Evolutionary conservation across 257 asterid species (phyloP).

Genomic region (Nyctanthes arbortristis): DNA sequence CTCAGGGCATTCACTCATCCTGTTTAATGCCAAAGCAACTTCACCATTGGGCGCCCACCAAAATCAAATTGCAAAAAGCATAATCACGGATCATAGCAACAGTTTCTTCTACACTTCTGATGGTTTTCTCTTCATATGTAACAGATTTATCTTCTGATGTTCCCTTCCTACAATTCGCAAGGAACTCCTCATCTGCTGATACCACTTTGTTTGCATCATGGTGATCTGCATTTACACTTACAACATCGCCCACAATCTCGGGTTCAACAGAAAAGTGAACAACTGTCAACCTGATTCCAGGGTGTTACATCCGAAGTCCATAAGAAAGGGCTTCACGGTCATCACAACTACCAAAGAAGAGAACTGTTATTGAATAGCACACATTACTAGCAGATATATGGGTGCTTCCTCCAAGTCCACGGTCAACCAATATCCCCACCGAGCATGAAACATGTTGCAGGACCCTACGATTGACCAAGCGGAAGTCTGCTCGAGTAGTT

Average conservation of each 20-base stretch:
- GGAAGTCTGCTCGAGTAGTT: no score
- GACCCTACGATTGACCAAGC: conserved; percentile 42
- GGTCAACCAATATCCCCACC: conserved; percentile 50
- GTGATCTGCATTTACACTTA: conserved; percentile 24
- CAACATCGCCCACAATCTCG: conserved; percentile 21
- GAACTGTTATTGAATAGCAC: conserved; percentile 31
- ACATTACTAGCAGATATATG: conserved; percentile 57
- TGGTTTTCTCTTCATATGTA: no score
- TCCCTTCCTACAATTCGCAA: conserved; percentile 29
- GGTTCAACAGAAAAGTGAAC: conserved; percentile 43
- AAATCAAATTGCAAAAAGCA: conserved; percentile 41
- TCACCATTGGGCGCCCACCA: conserved; percentile 54
- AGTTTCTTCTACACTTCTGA: conserved; percentile 27
- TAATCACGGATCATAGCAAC: conserved; percentile 23
- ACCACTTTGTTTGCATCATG: neutral
- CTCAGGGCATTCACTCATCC: conserved; percentile 48
- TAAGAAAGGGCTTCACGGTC: conserved; percentile 60
- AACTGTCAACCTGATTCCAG: conserved; percentile 39
- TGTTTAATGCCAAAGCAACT: conserved; percentile 32
- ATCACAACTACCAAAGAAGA: conserved; percentile 63
- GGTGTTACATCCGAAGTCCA: conserved; percentile 60
- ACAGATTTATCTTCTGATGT: conserved; percentile 27
- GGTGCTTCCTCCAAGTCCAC: no score
- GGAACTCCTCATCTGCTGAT: conserved; percentile 33
- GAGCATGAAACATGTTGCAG: conserved; percentile 49